Evolutionary conservation across 805 yeast genomes (phyloP).

Genomic region (Alloascoidea hylecoeti): DNA sequence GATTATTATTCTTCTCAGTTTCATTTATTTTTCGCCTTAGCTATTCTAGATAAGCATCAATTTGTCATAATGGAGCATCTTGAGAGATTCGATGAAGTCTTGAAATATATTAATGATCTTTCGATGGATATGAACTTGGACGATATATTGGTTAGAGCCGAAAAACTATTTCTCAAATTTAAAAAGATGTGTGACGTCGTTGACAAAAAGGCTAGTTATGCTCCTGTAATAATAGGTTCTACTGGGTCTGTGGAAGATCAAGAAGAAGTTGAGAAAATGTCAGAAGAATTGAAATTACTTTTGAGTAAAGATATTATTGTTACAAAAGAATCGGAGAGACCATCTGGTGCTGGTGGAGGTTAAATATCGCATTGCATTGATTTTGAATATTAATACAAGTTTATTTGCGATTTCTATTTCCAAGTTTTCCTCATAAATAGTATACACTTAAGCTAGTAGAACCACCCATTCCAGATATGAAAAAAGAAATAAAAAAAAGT

Average conservation of each 20-base stretch:
- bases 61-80: conserved; percentile 63
- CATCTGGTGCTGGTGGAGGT: conserved; percentile 21
- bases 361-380: too few species aligned
- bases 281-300: conserved; percentile 22
- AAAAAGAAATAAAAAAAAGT: too few species aligned
- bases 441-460: too few species aligned
- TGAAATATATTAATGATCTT: conserved; percentile 85
- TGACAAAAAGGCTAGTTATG: conserved; percentile 25
- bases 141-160: conserved; percentile 73
- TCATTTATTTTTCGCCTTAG: conserved; percentile 76
- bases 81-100: conserved; percentile 75
- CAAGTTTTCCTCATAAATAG: too few species aligned
- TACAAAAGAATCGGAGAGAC: conserved; percentile 38
- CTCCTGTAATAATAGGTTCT: background rate
- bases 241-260: background rate
- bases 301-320: conserved; percentile 48
- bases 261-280: conserved; percentile 2
- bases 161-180: conserved; percentile 68
- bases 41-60: conserved; percentile 80
- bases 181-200: conserved; percentile 67
- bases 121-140: conserved; percentile 62
- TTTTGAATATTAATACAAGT: too few species aligned
- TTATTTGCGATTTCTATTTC: too few species aligned
- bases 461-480: too few species aligned
- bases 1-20: conserved; percentile 78